phyloP scores from a whole-genome alignment of 257 asterid species.

The Handroanthus guayacan region DNA sequence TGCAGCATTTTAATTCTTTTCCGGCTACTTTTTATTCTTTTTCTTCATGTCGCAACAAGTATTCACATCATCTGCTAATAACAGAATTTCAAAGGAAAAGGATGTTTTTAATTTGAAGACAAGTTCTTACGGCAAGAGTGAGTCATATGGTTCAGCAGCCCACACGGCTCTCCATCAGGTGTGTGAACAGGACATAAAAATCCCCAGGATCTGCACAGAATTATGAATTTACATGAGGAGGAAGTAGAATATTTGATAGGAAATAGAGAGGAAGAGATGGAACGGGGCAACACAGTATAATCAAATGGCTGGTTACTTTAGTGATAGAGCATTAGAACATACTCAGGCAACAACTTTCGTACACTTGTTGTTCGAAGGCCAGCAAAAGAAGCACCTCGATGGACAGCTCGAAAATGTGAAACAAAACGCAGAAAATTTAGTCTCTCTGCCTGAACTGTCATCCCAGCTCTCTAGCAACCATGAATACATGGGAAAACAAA shows the following conservation, averaged over 20 bases:
- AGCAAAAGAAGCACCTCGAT: conserved; percentile 95
- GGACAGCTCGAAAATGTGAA: conserved; percentile 97
- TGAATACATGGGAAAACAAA: conserved; percentile 24
- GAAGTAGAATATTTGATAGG: conserved; percentile 7
- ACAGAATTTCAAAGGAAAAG: not conserved
- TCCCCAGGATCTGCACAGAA: conserved; percentile 86
- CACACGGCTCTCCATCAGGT: conserved; percentile 99
- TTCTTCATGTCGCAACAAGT: conserved; percentile 27
- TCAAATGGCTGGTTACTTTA: conserved; percentile 6
- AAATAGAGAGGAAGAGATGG: conserved; percentile 10
- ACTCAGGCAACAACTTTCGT: conserved; percentile 98
- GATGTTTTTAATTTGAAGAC: conserved; percentile 15
- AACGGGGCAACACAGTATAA: conserved; percentile 23
- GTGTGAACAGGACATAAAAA: conserved; percentile 98
- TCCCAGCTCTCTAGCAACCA: conserved; percentile 80
- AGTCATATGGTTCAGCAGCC: conserved; percentile 94
- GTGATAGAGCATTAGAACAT: conserved; percentile 48
- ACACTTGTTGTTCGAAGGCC: conserved; percentile 99
- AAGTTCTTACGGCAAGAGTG: conserved; percentile 86
- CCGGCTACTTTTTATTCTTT: not conserved
- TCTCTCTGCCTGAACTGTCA: conserved; percentile 94
- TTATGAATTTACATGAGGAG: conserved; percentile 13
- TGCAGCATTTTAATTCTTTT: not conserved
- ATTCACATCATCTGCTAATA: conserved; percentile 12
- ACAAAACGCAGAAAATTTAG: conserved; percentile 88